A percentile compares a stretch with the other conserved stretches of the same genome.
Conservation (phyloP, 2,329 filamentous ascomycete species). For the Cadophora luteo-olivacea region DNA sequence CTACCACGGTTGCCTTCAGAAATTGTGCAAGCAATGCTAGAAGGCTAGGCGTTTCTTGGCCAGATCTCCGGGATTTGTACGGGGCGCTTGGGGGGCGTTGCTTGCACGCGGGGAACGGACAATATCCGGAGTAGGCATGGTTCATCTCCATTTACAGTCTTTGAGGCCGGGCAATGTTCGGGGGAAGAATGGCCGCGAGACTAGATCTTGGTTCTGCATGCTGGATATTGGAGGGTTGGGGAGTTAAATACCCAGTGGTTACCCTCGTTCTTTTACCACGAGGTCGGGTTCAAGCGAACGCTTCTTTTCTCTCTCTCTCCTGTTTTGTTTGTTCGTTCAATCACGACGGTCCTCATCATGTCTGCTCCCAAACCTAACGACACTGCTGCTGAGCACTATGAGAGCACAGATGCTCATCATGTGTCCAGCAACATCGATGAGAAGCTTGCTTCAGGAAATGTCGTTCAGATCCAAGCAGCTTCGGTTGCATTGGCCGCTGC, state of each 20-base stretch:
- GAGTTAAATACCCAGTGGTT: neutral
- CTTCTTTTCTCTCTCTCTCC: neutral
- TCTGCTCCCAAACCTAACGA: constrained; percentile 26
- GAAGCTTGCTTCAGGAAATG: constrained; percentile 32
- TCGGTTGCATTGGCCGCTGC: constrained; percentile 46
- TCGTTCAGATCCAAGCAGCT: constrained; percentile 46
- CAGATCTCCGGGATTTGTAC: constrained; percentile 4
- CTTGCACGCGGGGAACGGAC: neutral
- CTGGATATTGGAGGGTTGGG: neutral
- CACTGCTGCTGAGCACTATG: constrained; percentile 29
- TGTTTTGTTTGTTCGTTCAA: neutral
- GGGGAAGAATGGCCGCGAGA: neutral
- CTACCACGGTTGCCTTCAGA: neutral
- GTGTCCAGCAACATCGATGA: constrained; percentile 26
- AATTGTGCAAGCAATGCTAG: neutral
- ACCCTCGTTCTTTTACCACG: neutral
- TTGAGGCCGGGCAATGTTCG: neutral
- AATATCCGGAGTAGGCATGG: neutral
- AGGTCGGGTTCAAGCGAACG: neutral
- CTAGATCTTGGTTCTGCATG: neutral
- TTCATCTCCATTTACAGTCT: neutral
- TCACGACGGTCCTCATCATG: constrained; percentile 21
- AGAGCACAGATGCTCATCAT: constrained; percentile 10
- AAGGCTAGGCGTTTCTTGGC: constrained; percentile 1
- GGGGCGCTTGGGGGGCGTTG: neutral